Percentiles rank a stretch among this genome's conserved stretches.
Evolutionary conservation across 2,329 filamentous ascomycete species (phyloP).

Genomic region (Aspergillus vadensis): DNA sequence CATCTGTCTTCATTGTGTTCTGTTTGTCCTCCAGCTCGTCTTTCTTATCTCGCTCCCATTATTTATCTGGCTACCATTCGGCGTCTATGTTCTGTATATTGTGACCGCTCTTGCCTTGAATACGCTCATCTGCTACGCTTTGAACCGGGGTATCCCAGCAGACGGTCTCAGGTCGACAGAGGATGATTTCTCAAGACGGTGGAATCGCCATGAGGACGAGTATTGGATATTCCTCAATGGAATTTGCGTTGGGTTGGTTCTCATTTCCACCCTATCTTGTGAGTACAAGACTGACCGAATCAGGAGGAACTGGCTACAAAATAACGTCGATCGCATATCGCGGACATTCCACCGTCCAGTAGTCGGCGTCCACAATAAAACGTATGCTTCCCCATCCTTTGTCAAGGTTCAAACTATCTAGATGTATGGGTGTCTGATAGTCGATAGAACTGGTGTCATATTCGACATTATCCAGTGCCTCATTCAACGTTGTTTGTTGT

Average conservation of each 20-base stretch:
- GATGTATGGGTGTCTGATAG: background rate
- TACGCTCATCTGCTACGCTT: slow-evolving; percentile 30
- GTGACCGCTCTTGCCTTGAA: slow-evolving; percentile 32
- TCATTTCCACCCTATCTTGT: slow-evolving; percentile 45
- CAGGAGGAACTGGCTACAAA: slow-evolving; percentile 65
- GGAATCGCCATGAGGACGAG: slow-evolving; percentile 55
- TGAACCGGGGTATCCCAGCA: slow-evolving; percentile 36
- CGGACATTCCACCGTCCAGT: slow-evolving; percentile 71
- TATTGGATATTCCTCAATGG: slow-evolving; percentile 83
- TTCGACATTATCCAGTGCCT: slow-evolving; percentile 79
- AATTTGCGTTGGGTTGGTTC: slow-evolving; percentile 49
- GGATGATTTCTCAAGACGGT: slow-evolving; percentile 52
- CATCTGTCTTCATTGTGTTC: slow-evolving; percentile 59
- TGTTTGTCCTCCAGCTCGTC: slow-evolving; percentile 60
- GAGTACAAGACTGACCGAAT: slow-evolving; percentile 11
- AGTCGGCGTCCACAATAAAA: slow-evolving; percentile 74
- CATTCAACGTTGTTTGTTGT: slow-evolving; percentile 72
- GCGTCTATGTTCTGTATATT: slow-evolving; percentile 47
- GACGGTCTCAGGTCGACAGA: slow-evolving; percentile 25
- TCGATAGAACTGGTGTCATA: slow-evolving; percentile 59
- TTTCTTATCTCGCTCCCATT: slow-evolving; percentile 64
- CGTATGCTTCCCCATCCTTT: slow-evolving; percentile 42
- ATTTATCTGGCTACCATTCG: slow-evolving; percentile 59
- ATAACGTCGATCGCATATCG: slow-evolving; percentile 70
- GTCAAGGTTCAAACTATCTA: background rate